Percentiles rank a stretch among this genome's conserved stretches.
Evolutionary conservation across 2,329 filamentous ascomycete genomes (phyloP).

Genomic region (Cryphonectria parasitica): DNA sequence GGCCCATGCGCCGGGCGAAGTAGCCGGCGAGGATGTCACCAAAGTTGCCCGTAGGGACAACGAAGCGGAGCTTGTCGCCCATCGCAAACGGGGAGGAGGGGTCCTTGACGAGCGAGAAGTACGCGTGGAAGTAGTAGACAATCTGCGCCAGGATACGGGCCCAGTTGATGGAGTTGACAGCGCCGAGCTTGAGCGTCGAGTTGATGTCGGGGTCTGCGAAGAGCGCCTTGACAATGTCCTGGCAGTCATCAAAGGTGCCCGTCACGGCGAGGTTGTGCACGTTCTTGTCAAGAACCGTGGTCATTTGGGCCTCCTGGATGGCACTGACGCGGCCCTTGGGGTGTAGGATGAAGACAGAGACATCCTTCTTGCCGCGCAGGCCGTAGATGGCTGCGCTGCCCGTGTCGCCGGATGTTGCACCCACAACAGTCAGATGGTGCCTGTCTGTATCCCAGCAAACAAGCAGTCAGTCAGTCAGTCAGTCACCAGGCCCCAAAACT

Average conservation of each 20-base stretch:
- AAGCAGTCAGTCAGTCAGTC: slow-evolving; percentile 33
- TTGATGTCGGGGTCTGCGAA: slow-evolving; percentile 88
- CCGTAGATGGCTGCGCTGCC: slow-evolving; percentile 97
- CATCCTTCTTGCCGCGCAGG: slow-evolving; percentile 92
- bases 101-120: slow-evolving; percentile 73
- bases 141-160: slow-evolving; percentile 95
- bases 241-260: slow-evolving; percentile 95
- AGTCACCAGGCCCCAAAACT: slow-evolving; percentile 26
- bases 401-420: slow-evolving; percentile 86
- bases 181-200: slow-evolving; percentile 78
- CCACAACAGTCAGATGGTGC: slow-evolving; percentile 84
- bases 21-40: slow-evolving; percentile 93
- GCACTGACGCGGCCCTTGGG: slow-evolving; percentile 89
- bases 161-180: slow-evolving; percentile 97
- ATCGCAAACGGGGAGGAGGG: slow-evolving; percentile 63
- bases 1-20: slow-evolving; percentile 65
- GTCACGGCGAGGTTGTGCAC: slow-evolving; percentile 90
- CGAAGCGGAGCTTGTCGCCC: slow-evolving; percentile 75
- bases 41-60: slow-evolving; percentile 96
- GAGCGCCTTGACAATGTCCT: slow-evolving; percentile 93
- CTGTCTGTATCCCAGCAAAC: slow-evolving; percentile 52
- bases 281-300: slow-evolving; percentile 85
- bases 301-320: slow-evolving; percentile 97
- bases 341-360: slow-evolving; percentile 92
- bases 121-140: slow-evolving; percentile 94